Conservation (phyloP, 73 alveolate species). For the Tetrahymena malaccensis region DNA sequence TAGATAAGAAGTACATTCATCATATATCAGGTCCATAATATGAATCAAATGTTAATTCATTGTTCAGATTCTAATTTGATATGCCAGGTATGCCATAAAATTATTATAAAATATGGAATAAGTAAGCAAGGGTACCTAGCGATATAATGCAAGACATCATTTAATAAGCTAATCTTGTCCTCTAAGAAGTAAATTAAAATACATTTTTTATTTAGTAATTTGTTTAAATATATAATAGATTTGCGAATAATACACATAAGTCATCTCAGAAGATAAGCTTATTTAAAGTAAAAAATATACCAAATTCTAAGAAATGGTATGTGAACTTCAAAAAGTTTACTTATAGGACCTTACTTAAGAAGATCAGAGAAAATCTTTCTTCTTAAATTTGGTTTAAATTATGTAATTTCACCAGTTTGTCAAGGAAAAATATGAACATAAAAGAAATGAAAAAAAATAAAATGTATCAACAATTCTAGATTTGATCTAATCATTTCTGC, state of each 20-base stretch:
- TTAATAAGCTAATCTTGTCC: not conserved
- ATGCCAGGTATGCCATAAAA: constrained; percentile 5
- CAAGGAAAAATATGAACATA: constrained; percentile 13
- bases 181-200: constrained; percentile 8
- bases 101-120: constrained; percentile 42
- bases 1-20: not conserved
- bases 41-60: not conserved
- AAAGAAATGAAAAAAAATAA: not conserved
- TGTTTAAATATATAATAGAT: constrained; percentile 5
- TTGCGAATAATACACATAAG: constrained; percentile 24
- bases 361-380: constrained; percentile 44
- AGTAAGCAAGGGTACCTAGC: constrained; percentile 36
- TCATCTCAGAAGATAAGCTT: constrained; percentile 14
- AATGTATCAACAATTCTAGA: not conserved
- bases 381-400: constrained; percentile 49
- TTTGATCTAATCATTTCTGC: not conserved
- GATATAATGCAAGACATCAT: constrained; percentile 37
- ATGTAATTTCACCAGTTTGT: constrained; percentile 55
- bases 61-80: constrained; percentile 5
- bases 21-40: not conserved
- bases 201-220: too few species aligned
- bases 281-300: not conserved
- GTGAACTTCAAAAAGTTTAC: not conserved
- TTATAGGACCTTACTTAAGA: not conserved
- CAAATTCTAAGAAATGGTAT: not conserved